Evolutionary conservation across 768 basidiomycete genomes (phyloP).

Genomic region (Mycena rosella): DNA sequence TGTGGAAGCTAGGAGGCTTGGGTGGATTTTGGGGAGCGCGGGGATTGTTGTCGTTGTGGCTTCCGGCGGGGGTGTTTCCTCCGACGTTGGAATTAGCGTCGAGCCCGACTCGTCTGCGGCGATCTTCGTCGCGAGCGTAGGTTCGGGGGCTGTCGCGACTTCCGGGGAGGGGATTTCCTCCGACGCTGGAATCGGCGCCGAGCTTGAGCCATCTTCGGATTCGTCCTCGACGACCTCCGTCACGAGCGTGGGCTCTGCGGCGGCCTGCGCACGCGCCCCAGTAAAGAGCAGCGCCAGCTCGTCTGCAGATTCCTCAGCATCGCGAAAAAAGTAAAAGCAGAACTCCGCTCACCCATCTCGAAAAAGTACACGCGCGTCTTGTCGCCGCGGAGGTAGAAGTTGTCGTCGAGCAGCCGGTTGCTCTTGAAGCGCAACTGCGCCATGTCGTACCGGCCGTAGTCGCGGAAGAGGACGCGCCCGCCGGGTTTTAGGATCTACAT

Average conservation of each 20-base stretch:
- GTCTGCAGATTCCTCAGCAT: conserved; percentile 61
- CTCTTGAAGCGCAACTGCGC: conserved; percentile 95
- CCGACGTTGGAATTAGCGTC: conserved; percentile 26
- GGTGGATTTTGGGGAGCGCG: conserved; percentile 46
- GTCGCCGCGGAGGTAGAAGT: conserved; percentile 97
- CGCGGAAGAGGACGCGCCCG: conserved; percentile 87
- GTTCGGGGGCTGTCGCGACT: conserved; percentile 41
- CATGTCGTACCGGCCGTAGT: conserved; percentile 96
- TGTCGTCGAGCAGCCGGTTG: conserved; percentile 89
- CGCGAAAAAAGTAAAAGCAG: not conserved
- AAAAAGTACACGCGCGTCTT: conserved; percentile 99
- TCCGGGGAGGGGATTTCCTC: conserved; percentile 9
- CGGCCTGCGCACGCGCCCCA: conserved; percentile 61
- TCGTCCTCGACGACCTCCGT: conserved; percentile 55
- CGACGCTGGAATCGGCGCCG: conserved; percentile 22
- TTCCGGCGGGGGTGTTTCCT: conserved; percentile 1
- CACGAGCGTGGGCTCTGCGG: conserved; percentile 44
- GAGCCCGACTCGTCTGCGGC: conserved; percentile 51
- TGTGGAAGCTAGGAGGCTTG: conserved; percentile 55
- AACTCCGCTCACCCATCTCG: conserved; percentile 73
- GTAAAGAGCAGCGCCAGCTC: conserved; percentile 87
- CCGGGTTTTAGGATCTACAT: conserved; percentile 90
- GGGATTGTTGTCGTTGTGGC: not conserved
- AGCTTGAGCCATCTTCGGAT: conserved; percentile 20
- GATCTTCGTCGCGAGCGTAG: conserved; percentile 49